These are phyloP conservation scores for Candida broadrunensis DNA, from an alignment of 805 yeast species.

Conservation along the genomic window DNA sequence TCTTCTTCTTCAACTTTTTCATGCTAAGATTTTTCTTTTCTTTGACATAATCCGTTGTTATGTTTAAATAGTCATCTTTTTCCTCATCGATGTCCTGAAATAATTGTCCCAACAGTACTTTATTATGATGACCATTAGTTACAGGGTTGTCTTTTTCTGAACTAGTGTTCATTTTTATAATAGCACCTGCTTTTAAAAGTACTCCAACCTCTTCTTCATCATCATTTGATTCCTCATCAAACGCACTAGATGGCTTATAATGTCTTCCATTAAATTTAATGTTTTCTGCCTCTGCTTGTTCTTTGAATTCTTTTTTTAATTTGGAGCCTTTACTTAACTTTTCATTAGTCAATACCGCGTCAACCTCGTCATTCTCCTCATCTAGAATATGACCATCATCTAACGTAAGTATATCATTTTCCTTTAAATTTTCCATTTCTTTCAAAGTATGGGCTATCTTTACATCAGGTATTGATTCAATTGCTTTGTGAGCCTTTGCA, in stretches of 20 bases:
- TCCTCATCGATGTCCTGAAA: not conserved
- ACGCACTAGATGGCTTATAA: constrained; percentile 1
- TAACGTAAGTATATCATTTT: constrained; percentile 54
- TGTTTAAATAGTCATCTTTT: not conserved
- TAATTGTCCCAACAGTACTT: not conserved
- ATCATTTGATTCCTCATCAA: constrained; percentile 11
- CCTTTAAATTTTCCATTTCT: constrained; percentile 36
- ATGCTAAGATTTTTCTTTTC: constrained; percentile 27
- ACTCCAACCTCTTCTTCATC: constrained; percentile 7
- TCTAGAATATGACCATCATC: constrained; percentile 45
- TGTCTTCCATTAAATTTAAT: constrained; percentile 21
- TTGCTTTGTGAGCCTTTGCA: constrained; percentile 5
- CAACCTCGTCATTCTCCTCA: constrained; percentile 27
- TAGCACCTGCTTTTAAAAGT: not conserved
- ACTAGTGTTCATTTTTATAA: not conserved
- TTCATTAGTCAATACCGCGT: constrained; percentile 39
- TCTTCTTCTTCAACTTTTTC: constrained; percentile 42
- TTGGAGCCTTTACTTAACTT: constrained; percentile 19
- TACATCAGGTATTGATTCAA: constrained; percentile 13
- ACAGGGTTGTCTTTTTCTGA: constrained; percentile 5
- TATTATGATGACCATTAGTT: not conserved
- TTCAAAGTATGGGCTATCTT: constrained; percentile 44
- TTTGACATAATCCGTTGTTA: constrained; percentile 8
- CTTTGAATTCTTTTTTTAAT: constrained; percentile 26
- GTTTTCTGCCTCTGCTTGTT: constrained; percentile 19